phyloP scores from a whole-genome alignment of 2,329 filamentous ascomycete genomes.

The Lecanicillium sp. region DNA sequence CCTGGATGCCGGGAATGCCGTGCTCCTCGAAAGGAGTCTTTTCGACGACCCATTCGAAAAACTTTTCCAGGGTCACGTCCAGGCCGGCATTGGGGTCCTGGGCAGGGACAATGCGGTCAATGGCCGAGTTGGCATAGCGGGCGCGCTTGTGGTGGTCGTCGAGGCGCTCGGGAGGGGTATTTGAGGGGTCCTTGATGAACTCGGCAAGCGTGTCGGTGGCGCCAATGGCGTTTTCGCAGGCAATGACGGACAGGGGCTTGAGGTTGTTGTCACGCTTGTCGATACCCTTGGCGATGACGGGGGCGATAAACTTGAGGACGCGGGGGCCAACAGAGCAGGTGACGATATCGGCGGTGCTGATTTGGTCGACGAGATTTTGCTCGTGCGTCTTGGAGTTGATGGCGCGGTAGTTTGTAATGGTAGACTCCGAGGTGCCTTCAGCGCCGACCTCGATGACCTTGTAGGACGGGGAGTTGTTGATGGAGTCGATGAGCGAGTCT shows the following conservation, averaged over 20 bases:
- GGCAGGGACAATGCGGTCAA: slow-evolving; percentile 94
- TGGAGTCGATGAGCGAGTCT: slow-evolving; percentile 68
- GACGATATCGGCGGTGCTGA: slow-evolving; percentile 79
- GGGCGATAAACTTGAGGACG: slow-evolving; percentile 92
- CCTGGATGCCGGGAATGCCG: slow-evolving; percentile 62
- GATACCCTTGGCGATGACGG: slow-evolving; percentile 90
- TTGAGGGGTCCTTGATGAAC: slow-evolving; percentile 66
- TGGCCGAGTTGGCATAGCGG: slow-evolving; percentile 92
- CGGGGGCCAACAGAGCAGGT: slow-evolving; percentile 96
- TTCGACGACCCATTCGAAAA: slow-evolving; percentile 98
- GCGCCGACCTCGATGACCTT: slow-evolving; percentile 87
- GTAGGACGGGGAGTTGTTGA: slow-evolving; percentile 72
- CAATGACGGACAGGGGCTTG: slow-evolving; percentile 80
- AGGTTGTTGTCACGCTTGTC: slow-evolving; percentile 57
- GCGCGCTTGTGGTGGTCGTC: slow-evolving; percentile 64
- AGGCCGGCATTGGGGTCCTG: slow-evolving; percentile 74
- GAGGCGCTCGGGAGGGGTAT: slow-evolving; percentile 61
- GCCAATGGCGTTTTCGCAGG: slow-evolving; percentile 95
- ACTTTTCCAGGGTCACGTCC: slow-evolving; percentile 93
- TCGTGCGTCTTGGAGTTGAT: slow-evolving; percentile 90
- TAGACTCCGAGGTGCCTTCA: slow-evolving; percentile 71
- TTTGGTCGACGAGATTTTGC: slow-evolving; percentile 73
- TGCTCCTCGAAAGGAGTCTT: slow-evolving; percentile 69
- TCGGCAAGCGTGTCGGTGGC: slow-evolving; percentile 81
- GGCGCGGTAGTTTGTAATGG: slow-evolving; percentile 90